A percentile compares a stretch with the other conserved stretches of the same genome.
phyloP scores from a whole-genome alignment of 345 rosid genomes.

The Corchorus olitorius region DNA sequence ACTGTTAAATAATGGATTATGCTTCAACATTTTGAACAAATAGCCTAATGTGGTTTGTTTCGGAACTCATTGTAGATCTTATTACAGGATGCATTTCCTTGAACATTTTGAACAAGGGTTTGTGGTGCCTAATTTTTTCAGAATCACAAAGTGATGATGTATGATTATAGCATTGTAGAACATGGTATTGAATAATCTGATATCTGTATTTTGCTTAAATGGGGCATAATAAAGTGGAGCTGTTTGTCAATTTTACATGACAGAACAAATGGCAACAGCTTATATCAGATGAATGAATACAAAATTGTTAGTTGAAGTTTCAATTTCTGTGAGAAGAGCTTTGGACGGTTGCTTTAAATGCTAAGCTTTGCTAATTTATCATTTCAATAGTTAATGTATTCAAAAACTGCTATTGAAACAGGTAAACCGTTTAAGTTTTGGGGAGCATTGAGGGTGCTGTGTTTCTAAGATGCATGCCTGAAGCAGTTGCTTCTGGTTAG shows the following conservation, averaged over 20 bases:
- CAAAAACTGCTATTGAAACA: no score
- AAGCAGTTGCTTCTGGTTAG: background rate
- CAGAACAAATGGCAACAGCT: background rate
- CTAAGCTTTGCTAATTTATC: no score
- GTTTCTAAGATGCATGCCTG: no score
- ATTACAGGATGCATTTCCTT: background rate
- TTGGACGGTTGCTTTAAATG: no score
- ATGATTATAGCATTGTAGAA: background rate
- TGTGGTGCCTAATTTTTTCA: background rate
- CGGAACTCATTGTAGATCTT: conserved; percentile 13
- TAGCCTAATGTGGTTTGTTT: conserved; percentile 15
- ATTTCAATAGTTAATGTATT: no score
- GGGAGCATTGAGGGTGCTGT: no score
- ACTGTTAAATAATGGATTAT: conserved; percentile 32
- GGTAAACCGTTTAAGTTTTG: no score
- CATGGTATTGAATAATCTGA: background rate
- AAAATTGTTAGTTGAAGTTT: no score
- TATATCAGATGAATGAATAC: no score
- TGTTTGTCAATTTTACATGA: background rate
- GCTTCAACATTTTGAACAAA: conserved; percentile 23
- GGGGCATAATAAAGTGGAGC: background rate
- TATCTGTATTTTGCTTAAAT: background rate
- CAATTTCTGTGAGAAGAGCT: no score
- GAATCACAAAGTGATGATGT: background rate
- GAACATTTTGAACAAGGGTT: no score